A percentile compares a stretch with the other conserved stretches of the same genome.
phyloP scores from a whole-genome alignment of 306 rosid species.

The Acacia acuminata region DNA sequence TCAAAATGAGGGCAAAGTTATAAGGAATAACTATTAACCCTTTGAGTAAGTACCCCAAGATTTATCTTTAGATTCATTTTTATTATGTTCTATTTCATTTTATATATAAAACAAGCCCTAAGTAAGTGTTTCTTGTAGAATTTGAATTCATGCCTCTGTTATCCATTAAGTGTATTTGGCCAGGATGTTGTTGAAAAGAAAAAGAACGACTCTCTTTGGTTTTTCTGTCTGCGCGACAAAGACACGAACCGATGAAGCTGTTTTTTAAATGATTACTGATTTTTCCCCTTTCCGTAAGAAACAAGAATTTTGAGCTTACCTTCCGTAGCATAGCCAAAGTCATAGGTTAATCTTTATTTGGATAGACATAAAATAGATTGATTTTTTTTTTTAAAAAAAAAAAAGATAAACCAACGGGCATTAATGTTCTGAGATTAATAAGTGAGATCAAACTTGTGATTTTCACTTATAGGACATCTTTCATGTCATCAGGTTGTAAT shows the following conservation, averaged over 20 bases:
- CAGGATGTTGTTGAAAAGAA: neutral
- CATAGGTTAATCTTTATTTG: no score
- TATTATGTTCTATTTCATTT: neutral
- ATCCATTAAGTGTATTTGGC: neutral
- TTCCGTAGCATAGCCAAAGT: no score
- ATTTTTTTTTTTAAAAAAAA: no score
- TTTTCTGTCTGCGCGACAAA: neutral
- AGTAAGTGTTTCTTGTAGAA: neutral
- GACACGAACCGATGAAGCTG: neutral
- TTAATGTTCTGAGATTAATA: no score
- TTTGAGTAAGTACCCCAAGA: neutral
- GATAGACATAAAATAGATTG: no score
- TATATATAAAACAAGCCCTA: neutral
- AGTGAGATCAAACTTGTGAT: no score
- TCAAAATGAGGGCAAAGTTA: no score
- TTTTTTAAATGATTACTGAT: neutral
- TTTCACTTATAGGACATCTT: no score
- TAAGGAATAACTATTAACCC: no score
- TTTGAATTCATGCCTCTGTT: neutral
- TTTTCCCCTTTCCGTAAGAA: neutral
- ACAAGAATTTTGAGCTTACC: no score
- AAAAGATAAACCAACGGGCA: no score
- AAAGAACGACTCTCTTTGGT: neutral
- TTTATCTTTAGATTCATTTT: neutral
- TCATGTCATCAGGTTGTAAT: no score